These are phyloP conservation scores for Macrolepiota fuliginosa DNA, from an alignment of 768 basidiomycete species.

Conservation along the genomic window DNA sequence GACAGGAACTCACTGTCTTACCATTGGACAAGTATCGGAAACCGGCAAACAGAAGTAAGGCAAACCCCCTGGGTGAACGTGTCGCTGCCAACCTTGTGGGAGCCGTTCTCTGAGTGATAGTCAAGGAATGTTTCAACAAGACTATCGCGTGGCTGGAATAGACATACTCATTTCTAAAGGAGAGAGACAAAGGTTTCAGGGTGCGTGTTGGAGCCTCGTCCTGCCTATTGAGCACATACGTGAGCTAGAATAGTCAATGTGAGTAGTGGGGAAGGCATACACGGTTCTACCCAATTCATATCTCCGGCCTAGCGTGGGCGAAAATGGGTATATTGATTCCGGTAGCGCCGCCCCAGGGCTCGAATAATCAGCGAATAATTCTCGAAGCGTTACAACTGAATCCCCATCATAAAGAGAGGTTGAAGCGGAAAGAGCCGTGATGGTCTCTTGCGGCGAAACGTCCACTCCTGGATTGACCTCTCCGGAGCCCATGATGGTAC, in stretches of 20 bases:
- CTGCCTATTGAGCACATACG: neutral
- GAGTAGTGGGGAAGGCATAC: neutral
- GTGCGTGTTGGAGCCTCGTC: neutral
- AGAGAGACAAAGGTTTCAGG: neutral
- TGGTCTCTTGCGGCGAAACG: neutral
- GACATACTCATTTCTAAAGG: neutral
- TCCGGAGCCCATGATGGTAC: neutral
- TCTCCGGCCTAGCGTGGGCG: neutral
- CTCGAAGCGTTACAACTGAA: neutral
- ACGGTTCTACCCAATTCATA: neutral
- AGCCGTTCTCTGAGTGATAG: neutral
- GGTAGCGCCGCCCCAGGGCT: neutral
- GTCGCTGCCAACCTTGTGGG: neutral
- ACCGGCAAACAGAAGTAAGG: neutral
- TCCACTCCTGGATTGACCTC: neutral
- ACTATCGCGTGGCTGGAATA: neutral
- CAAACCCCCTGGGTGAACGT: slow-evolving; percentile 1
- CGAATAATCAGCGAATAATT: neutral
- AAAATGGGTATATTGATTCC: neutral
- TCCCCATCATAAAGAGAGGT: neutral
- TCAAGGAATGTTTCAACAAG: neutral
- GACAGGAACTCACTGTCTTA: neutral
- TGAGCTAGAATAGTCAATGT: neutral
- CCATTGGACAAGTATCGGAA: neutral
- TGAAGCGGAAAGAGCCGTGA: neutral